Evolutionary conservation across 1,284 basidiomycete species (phyloP).

Genomic region (Papiliotrema terrestris): DNA sequence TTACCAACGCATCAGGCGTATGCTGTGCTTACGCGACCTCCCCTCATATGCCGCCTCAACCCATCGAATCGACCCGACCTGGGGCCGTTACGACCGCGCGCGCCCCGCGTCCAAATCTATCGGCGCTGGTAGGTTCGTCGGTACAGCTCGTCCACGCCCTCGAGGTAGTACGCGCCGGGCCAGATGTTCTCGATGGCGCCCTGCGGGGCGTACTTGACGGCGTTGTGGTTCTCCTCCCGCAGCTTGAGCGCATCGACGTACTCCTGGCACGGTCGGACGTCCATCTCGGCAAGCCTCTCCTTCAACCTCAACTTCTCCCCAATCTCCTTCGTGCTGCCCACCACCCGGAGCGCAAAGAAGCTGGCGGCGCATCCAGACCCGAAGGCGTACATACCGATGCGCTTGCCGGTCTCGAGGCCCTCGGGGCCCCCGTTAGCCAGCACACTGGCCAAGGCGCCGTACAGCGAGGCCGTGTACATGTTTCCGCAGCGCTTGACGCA

Average conservation of each 20-base stretch:
- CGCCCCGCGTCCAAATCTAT: no score
- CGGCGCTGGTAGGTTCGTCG: slow-evolving; percentile 71
- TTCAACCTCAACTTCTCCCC: slow-evolving; percentile 73
- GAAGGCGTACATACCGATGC: slow-evolving; percentile 88
- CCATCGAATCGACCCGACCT: no score
- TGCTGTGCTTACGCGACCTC: slow-evolving; percentile 1
- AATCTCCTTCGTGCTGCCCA: slow-evolving; percentile 79
- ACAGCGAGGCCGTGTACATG: slow-evolving; percentile 98
- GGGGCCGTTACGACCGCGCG: no score
- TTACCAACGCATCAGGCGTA: no score
- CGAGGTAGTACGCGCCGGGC: slow-evolving; percentile 91
- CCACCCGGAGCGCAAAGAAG: slow-evolving; percentile 82
- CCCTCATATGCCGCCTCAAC: no score
- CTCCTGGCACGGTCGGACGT: slow-evolving; percentile 84
- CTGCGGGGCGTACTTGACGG: slow-evolving; percentile 76
- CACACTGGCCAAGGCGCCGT: slow-evolving; percentile 84
- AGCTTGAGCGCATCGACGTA: slow-evolving; percentile 76
- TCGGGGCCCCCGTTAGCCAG: slow-evolving; percentile 64
- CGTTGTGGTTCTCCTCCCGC: slow-evolving; percentile 95
- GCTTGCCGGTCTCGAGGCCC: slow-evolving; percentile 66
- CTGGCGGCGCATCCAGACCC: slow-evolving; percentile 87
- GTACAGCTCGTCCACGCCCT: slow-evolving; percentile 86
- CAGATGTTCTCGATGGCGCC: slow-evolving; percentile 89
- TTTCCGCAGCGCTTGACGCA: slow-evolving; percentile 88
- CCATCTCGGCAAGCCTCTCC: slow-evolving; percentile 75